Conservation (phyloP, 2,329 filamentous ascomycete genomes). For the Thelonectria discophora region DNA sequence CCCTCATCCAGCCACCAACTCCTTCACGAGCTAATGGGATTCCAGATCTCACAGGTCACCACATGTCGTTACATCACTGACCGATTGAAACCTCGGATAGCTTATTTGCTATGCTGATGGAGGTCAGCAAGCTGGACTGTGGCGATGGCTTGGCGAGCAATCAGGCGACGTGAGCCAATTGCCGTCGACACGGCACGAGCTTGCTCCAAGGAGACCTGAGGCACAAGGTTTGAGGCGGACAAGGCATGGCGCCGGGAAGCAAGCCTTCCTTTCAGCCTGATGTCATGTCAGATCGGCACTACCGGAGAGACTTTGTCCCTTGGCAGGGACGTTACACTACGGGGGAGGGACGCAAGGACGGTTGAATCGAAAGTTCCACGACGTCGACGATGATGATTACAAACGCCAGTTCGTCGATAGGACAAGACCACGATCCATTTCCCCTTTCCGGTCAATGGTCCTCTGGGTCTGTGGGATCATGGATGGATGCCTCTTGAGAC, state of each 20-base stretch:
- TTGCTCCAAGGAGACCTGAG: neutral
- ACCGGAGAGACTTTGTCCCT: slow-evolving; percentile 3
- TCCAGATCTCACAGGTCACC: neutral
- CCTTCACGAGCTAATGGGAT: neutral
- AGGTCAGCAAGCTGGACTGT: neutral
- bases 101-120: neutral
- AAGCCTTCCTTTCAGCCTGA: neutral
- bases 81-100: slow-evolving; percentile 7
- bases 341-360: too few species aligned
- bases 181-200: neutral
- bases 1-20: slow-evolving; percentile 1
- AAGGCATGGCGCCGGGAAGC: slow-evolving; percentile 7
- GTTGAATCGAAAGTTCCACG: neutral
- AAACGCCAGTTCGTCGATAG: neutral
- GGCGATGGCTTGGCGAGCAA: slow-evolving; percentile 1
- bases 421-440: neutral
- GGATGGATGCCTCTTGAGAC: neutral
- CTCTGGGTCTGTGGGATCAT: neutral
- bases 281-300: slow-evolving; percentile 21
- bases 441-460: neutral
- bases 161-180: neutral
- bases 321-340: neutral
- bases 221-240: slow-evolving; percentile 12
- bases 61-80: slow-evolving; percentile 4
- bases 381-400: neutral